Base-by-base conservation (phyloP, 2,329 filamentous ascomycete genomes). In the Apiospora marii region DNA sequence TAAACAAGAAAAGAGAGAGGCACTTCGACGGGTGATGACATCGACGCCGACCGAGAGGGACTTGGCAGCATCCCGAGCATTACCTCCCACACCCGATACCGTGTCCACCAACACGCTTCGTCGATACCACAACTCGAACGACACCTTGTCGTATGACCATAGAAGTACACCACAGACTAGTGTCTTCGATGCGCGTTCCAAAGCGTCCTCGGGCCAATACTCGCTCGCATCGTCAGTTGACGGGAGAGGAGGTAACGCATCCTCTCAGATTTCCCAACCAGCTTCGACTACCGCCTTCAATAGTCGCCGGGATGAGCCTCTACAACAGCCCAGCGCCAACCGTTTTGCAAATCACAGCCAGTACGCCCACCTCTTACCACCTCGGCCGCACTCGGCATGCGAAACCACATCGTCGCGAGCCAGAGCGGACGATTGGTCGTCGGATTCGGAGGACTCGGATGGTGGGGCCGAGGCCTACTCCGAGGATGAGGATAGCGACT, bases 31-130 rank as follows among this genome's bases (percentile, higher is more conserved):
- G 58, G 88, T 90, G 8, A 77, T 85, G 43, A 89, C 87, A 0
- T 85, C 87, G 43, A 83, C 83, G n/a, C 77, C 82, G 72, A 73
- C 82, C 77, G 74, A 82, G 6, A 80, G 80, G 74, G 85, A 83
- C 80, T 82, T 76, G 73, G 84, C 69, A 1, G 82, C 84, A 70
- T 83, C 85, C 6, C 84, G 86, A 24, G 80, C 80, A 24, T 80
- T 90, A 1, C 89, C 89, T 13, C 89, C 89, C 0, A 91, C 89
- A 0, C 89, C 89, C 0, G 89, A 91, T 75, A 91, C 89, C 0
- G 87, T 90, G 27, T 89, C 89, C 1, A 89, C 87, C 2, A 87
- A 87, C 1, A 89, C 87, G 0, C 81, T 91, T 46, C 83, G 85
- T 7, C 83, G 84, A 19, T 87, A 85, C 73, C 84, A 88, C 74